phyloP scores from a whole-genome alignment of 352 stramenopile species.

The Globisporangium carolinianum region DNA sequence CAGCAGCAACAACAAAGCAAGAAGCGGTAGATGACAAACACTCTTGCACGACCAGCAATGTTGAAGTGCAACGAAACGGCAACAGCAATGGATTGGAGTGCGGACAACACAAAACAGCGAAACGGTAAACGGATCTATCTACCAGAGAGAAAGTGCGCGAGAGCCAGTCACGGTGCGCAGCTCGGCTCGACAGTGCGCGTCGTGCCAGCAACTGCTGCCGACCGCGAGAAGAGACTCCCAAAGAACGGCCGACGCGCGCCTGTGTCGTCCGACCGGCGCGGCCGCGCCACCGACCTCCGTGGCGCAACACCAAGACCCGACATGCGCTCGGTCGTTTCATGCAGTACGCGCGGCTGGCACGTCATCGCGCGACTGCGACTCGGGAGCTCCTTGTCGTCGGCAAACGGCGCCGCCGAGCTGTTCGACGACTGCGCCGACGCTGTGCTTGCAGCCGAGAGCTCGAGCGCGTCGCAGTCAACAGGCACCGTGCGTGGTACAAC shows the following conservation, averaged over 20 bases:
- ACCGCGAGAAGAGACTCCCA: conserved; percentile 32
- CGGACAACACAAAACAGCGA: background rate
- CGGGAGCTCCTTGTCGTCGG: conserved; percentile 5
- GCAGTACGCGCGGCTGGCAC: conserved; percentile 4
- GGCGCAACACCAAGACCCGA: background rate
- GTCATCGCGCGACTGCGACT: conserved; percentile 9
- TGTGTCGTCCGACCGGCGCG: conserved; percentile 12
- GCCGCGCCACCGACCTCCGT: conserved; percentile 16
- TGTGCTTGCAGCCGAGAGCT: conserved; percentile 11
- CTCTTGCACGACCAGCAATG: no score
- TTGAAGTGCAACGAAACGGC: no score
- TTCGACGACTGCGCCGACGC: conserved; percentile 12
- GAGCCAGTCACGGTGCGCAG: no score
- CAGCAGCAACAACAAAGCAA: conserved; percentile 2
- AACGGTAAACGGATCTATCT: background rate
- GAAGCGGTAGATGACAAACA: background rate
- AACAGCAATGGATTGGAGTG: no score
- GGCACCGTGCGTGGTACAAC: background rate
- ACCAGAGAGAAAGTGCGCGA: background rate
- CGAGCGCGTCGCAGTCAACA: background rate
- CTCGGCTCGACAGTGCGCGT: background rate
- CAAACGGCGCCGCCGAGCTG: conserved; percentile 3
- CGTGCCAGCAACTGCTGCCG: background rate
- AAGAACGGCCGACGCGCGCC: conserved; percentile 30
- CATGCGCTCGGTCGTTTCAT: conserved; percentile 1